Evolutionary conservation across 1,284 basidiomycete genomes (phyloP).

Genomic region (Sporisorium graminicola): DNA sequence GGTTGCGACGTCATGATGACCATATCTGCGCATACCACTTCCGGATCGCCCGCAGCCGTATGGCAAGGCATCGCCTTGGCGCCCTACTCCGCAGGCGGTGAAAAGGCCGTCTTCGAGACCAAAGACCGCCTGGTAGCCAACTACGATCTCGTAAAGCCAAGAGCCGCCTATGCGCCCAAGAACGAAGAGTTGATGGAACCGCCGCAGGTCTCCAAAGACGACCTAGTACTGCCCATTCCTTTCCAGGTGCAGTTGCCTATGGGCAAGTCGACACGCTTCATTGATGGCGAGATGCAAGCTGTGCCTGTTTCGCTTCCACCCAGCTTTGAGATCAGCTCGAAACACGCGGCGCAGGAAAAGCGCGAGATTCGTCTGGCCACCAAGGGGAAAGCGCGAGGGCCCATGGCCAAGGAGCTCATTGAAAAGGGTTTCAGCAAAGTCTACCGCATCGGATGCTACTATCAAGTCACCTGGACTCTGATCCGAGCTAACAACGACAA

Average conservation of each 20-base stretch:
- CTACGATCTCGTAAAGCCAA: conserved; percentile 44
- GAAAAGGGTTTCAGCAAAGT: conserved; percentile 59
- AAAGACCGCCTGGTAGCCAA: conserved; percentile 50
- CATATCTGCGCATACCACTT: conserved; percentile 61
- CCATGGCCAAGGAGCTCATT: conserved; percentile 49
- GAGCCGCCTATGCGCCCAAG: conserved; percentile 39
- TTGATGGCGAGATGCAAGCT: conserved; percentile 59
- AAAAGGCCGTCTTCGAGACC: conserved; percentile 56
- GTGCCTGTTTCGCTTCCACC: conserved; percentile 62
- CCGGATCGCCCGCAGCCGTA: conserved; percentile 59
- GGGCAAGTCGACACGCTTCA: conserved; percentile 56
- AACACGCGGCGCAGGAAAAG: conserved; percentile 51
- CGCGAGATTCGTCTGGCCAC: conserved; percentile 48
- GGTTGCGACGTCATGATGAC: conserved; percentile 60
- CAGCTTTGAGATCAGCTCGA: conserved; percentile 62
- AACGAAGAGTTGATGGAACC: conserved; percentile 51
- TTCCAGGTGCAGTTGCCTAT: conserved; percentile 60
- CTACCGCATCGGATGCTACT: conserved; percentile 64
- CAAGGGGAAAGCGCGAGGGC: conserved; percentile 47
- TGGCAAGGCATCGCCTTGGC: conserved; percentile 62
- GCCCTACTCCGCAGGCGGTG: conserved; percentile 46
- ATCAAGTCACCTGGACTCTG: conserved; percentile 57
- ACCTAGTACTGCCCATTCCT: conserved; percentile 53
- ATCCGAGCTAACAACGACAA: conserved; percentile 33
- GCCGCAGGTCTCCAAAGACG: conserved; percentile 46